Base-by-base conservation (phyloP, 2,329 filamentous ascomycete genomes). In the Sarocladiaceae sp. region DNA sequence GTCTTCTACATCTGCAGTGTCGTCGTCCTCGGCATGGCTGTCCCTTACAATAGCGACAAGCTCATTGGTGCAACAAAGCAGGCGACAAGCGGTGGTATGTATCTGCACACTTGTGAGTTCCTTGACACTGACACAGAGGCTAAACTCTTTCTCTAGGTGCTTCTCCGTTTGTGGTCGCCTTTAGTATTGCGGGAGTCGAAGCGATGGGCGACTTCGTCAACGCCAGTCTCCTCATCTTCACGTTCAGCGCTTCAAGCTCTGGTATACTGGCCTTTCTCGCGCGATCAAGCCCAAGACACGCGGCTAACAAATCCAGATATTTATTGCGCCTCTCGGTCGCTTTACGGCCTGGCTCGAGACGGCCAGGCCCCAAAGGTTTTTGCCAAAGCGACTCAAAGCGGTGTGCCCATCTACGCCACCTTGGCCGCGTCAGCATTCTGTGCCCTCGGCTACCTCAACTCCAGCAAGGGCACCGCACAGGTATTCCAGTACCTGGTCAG, bases 401-500 rank as follows among this genome's bases (percentile, higher is more conserved):
- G 68, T 18, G 63, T 68, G n/a, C 68, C 68, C 2, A 53, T 67
- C 1, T 57, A 56, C 7, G 66, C 65, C n/a, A 59, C 70, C 11
- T 54, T 49, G 4, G 43, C 63, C 1, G 60, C 65, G 2, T 58
- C 62, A 3, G 12, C 60, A 10, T 66, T 70, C 45, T 56, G 61
- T 19, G 47, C 54, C 2, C 54, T 71, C 2, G 67, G 60, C 0
- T 70, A 64, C 53, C 57, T 71, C 51, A 70, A 67, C 32, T 59
- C 62, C 0, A 59, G 54, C 43, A 64, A 59, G 45, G 54, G 55
- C 20, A 56, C 65, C 0, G 47, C 59, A 3, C 58, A 55, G 0
- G 63, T 70, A 0, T 69, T 71, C 32, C 58, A 57, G 1, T 70
- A 68, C 50, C 60, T 71, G n/a, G 61, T 69, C 13, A 65, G 60